Base-by-base conservation (phyloP, 176 grass and related monocot species). In the Alloteropsis semialata region DNA sequence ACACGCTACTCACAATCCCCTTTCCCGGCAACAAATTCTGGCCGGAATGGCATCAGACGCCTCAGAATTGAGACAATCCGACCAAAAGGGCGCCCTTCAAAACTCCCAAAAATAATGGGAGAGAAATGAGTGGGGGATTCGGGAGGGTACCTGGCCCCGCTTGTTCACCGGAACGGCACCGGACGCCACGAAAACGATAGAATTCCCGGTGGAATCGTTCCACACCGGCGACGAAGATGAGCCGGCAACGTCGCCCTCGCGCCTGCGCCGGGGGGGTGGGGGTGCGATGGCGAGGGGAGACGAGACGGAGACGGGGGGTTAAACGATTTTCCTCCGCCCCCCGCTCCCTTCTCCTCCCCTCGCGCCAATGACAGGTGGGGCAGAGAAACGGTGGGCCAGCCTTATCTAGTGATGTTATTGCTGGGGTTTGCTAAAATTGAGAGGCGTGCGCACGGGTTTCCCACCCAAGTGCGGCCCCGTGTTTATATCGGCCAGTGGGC, bases 391-490 rank as follows among this genome's bases (percentile, higher is more conserved):
- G 44, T 65, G 69, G 84, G 77, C 48, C 69, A 21, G 13, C 78
- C 77, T 76, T 87, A 81, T 87, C 78, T 66, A 75, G 60, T 32
- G 78, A 75, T 34, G 57, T 34, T 75, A 75, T 81, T 58, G 58
- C 27, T 5, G 77, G 58, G 69, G 38, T 54, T 57, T 65, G 57
- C 70, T 55, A 67, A 75, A 81, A 87, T 66, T 81, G 69, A 87
- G 17, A 36, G 27, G 77, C 58, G 77, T 57, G 68, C 56, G 59
- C 69, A 80, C 34, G 30, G 13, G 37, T 65, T 22, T 36, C 18
- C 10, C 49, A 75, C 78, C 74, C 49, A 9, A 0, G 0, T 3
- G 22, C 0, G 37, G 76, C 3, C 67, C 57, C 3, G 6, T 17
- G 34, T 41, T 22, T 6, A 7, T 24, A 10, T 3, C 43, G n/a